Base-by-base conservation (phyloP, 371 early-diverging fungal species). In the Mucor ambiguus region DNA sequence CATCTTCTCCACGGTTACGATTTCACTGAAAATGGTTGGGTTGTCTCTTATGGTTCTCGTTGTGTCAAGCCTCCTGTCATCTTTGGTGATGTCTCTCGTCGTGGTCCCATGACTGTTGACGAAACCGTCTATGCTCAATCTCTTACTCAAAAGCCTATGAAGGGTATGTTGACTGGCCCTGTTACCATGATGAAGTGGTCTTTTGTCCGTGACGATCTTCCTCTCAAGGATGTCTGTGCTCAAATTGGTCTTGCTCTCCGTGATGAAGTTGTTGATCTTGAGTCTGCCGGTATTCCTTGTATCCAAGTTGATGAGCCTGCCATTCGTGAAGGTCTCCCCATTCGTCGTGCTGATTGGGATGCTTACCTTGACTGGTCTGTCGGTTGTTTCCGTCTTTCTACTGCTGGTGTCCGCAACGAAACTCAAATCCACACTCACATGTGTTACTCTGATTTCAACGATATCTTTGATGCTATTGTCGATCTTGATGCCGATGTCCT, bases 231-330 rank as follows among this genome's bases (percentile, higher is more conserved):
- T 49, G 92, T 96, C 62, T 90, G 96, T 69, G 86, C 84, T 68
- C 98, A 98, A 83, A 79, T 98, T 52, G 98, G 95, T 59, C 87
- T 98, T 67, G 98, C 98, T 66, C 91, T 98, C 75, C 95, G 96
- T 75, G 93, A 98, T 70, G 98, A 98, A 85, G 98, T 98, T 46
- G 81, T 79, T 41, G 98, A 98, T 71, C 84, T 98, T 49, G 98
- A 98, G 80, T 72, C 83, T 55, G 96, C 95, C 62, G 96, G 97
- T 33, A 96, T 96, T 77, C 86, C 88, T 67, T 91, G 89, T 64
- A 96, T 98, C 73, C 98, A 98, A 84, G 95, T 98, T 69, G 98
- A 98, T 80, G 98, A 98, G 82, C 97, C 98, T 38, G 98, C 98
- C 70, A 95, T 98, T 72, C 95, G 98, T 83, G 98, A 98, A 84